Percentiles rank a stretch among this genome's conserved stretches.
phyloP scores from a whole-genome alignment of 2,329 filamentous ascomycete genomes.

The Phoma sp. region DNA sequence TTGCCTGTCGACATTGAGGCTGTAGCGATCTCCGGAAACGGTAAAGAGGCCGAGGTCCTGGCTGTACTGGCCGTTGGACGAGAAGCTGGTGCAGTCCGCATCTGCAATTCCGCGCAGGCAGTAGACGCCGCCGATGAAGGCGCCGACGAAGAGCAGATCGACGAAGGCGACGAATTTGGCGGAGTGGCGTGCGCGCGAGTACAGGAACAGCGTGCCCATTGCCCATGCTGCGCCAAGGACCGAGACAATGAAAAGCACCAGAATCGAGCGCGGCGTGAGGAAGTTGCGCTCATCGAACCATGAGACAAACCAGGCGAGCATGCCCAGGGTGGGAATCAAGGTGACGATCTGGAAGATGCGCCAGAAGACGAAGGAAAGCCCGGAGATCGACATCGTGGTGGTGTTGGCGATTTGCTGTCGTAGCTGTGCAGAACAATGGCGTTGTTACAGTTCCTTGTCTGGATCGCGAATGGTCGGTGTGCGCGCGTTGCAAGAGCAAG shows the following conservation, averaged over 20 bases:
- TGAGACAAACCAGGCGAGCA: constrained; percentile 66
- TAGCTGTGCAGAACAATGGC: constrained; percentile 1
- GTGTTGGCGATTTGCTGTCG: constrained; percentile 3
- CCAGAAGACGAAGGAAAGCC: constrained; percentile 67
- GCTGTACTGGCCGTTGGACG: constrained; percentile 58
- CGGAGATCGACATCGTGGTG: constrained; percentile 55
- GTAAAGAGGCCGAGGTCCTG: constrained; percentile 67
- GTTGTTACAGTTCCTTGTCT: constrained; percentile 3
- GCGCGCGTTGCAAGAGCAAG: background rate
- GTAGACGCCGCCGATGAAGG: constrained; percentile 67
- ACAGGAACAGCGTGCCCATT: constrained; percentile 65
- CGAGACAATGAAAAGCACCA: constrained; percentile 69
- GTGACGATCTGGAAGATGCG: constrained; percentile 66
- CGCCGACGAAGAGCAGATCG: constrained; percentile 67
- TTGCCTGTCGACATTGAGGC: constrained; percentile 69
- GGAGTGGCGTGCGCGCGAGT: constrained; percentile 64
- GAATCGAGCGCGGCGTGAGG: constrained; percentile 65
- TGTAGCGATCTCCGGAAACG: constrained; percentile 54
- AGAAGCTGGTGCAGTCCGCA: constrained; percentile 71
- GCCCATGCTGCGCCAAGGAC: constrained; percentile 67
- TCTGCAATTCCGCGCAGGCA: constrained; percentile 62
- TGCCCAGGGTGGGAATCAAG: constrained; percentile 67
- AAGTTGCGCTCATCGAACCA: constrained; percentile 62
- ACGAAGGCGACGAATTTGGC: constrained; percentile 65
- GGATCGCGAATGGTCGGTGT: background rate